These are phyloP conservation scores for Digitaria exilis DNA, from an alignment of 202 grass and related monocot genomes.

Conservation along the genomic window DNA sequence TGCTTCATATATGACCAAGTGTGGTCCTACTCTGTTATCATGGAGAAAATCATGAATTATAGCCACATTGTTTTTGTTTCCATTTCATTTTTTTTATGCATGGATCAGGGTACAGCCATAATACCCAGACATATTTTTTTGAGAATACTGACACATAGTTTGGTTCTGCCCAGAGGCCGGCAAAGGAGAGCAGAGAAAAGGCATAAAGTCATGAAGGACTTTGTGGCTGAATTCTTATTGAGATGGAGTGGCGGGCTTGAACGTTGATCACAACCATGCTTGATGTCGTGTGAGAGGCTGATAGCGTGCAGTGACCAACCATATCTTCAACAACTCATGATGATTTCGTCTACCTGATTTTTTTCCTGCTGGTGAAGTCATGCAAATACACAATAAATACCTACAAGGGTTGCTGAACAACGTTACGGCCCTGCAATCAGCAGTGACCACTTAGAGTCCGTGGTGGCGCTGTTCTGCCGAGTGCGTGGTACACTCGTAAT, in stretches of 20 bases:
- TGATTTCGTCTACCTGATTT: not conserved
- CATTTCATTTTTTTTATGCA: not conserved
- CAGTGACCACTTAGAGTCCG: not conserved
- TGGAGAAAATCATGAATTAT: not conserved
- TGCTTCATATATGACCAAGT: not conserved
- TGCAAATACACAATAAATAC: not conserved
- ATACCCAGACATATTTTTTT: not conserved
- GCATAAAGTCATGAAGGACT: conserved; percentile 82
- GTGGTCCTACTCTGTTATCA: not conserved
- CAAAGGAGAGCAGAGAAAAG: conserved; percentile 82
- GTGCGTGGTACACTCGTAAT: not conserved
- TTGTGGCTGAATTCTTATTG: conserved; percentile 81
- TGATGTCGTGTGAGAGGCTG: conserved; percentile 37
- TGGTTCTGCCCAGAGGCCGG: conserved; percentile 55
- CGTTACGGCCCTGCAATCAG: not conserved
- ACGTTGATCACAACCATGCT: conserved; percentile 45
- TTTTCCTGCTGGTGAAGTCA: not conserved
- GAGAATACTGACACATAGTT: conserved; percentile 13
- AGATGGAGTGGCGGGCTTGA: conserved; percentile 84
- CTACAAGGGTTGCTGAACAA: not conserved
- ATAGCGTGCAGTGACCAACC: conserved; percentile 48
- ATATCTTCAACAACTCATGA: conserved; percentile 31
- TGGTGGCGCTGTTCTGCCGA: not conserved
- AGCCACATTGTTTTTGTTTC: not conserved
- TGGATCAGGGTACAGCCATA: not conserved